These are phyloP conservation scores for Eurotiales sp. DNA, from an alignment of 2,329 filamentous ascomycete species.

Conservation along the genomic window DNA sequence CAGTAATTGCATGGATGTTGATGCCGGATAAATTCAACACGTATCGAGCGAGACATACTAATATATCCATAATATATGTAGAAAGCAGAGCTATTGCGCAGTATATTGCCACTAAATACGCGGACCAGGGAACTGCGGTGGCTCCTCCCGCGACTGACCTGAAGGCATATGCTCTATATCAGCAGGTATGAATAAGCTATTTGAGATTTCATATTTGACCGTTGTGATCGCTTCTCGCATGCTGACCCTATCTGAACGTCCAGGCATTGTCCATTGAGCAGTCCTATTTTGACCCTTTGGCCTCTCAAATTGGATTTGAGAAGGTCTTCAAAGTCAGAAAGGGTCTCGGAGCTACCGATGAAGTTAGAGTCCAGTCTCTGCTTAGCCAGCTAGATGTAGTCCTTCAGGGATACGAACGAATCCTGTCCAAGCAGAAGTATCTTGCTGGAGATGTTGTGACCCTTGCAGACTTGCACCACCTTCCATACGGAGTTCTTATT, in stretches of 20 bases:
- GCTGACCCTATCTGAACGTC: too few species aligned
- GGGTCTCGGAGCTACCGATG: slow-evolving; percentile 17
- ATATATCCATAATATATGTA: too few species aligned
- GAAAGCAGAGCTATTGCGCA: slow-evolving; percentile 32
- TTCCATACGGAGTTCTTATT: slow-evolving; percentile 2
- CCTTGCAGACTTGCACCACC: slow-evolving; percentile 9
- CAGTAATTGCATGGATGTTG: too few species aligned
- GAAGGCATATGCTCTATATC: slow-evolving; percentile 24
- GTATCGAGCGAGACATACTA: too few species aligned
- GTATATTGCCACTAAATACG: slow-evolving; percentile 24
- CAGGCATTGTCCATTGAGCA: slow-evolving; percentile 27
- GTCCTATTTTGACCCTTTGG: slow-evolving; percentile 21
- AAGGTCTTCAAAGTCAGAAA: slow-evolving; percentile 18
- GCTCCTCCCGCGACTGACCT: slow-evolving; percentile 15
- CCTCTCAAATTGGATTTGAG: slow-evolving; percentile 16
- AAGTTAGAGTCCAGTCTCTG: slow-evolving; percentile 14
- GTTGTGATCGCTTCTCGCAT: too few species aligned
- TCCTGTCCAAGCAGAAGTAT: slow-evolving; percentile 20
- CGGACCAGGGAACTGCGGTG: slow-evolving; percentile 16
- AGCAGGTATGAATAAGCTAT: slow-evolving; percentile 21
- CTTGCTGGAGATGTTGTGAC: slow-evolving; percentile 20
- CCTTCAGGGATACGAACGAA: slow-evolving; percentile 19
- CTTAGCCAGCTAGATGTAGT: slow-evolving; percentile 13
- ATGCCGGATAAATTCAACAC: too few species aligned
- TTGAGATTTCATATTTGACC: too few species aligned